Conservation (phyloP, 2,329 filamentous ascomycete genomes). For the Falciphora oryzae region DNA sequence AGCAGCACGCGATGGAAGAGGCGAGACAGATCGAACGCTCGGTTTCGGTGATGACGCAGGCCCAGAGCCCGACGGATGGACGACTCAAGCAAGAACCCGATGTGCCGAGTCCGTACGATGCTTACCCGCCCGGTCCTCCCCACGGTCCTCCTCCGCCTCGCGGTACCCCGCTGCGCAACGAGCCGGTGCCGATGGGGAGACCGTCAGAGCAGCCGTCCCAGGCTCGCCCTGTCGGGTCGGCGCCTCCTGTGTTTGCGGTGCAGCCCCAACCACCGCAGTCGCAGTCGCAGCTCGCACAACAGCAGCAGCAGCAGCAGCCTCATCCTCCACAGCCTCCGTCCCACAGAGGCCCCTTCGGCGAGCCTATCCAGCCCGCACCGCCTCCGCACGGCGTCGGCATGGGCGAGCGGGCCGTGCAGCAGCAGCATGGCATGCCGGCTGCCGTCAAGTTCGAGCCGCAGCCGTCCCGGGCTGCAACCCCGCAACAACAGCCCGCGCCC, state of each 20-base stretch:
- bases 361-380: conserved; percentile 25
- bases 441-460: not conserved
- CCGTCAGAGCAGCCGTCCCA: conserved; percentile 35
- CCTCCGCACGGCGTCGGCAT: conserved; percentile 19
- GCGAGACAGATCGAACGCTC: conserved; percentile 4
- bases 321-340: conserved; percentile 17
- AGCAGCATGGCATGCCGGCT: not conserved
- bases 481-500: conserved; percentile 11
- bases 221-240: conserved; percentile 30
- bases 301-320: conserved; percentile 8
- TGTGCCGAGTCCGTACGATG: conserved; percentile 38
- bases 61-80: conserved; percentile 20
- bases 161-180: conserved; percentile 32
- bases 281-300: conserved; percentile 20
- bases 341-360: not conserved
- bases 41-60: conserved; percentile 12
- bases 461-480: not conserved
- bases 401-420: conserved; percentile 23
- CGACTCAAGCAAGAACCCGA: conserved; percentile 48
- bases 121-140: conserved; percentile 27
- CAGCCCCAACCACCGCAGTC: conserved; percentile 30
- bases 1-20: conserved; percentile 19
- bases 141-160: conserved; percentile 30
- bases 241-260: conserved; percentile 27
- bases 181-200: conserved; percentile 33